Evolutionary conservation across 179 eudicot species (phyloP), one percentile per base, ranked within the genome.

Genomic region (Corrigiola litoralis): DNA sequence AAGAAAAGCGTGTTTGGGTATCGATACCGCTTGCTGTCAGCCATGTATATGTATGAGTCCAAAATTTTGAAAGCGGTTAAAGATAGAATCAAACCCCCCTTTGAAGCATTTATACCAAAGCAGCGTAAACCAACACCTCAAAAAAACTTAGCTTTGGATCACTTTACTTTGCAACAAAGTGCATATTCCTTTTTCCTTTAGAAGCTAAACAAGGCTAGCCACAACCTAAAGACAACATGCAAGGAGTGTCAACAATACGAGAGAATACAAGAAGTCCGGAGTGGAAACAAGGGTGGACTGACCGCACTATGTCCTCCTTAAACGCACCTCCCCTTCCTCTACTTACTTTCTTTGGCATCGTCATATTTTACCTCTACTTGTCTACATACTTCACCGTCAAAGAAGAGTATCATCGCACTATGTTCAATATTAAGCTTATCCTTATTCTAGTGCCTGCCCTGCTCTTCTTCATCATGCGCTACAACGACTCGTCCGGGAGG

Each of bases 251-350:
- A 27, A 23, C 20, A 51, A 28, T n/a, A 60, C 18, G 41, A 9
- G 27, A 42, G 23, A 44, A 40, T 17, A 75, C 67, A 40, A 60
- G 63, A 18, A 68, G 58, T 2, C 41, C 45, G 4, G 69, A 78
- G 41, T 51, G 71, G 74, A 76, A 41, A 40, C 65, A 64, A 54
- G 72, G 77, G 44, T 72, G 78, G 83, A 75, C 33, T n/a, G 58
- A 72, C 5, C 64, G 63, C 17, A 73, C 78, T 1, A 67, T 70
- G 20, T 62, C 70, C 0, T 77, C 82, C 48, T 38, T 77, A 21
- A 52, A 73, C 1, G 42, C 72, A 18, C 89, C 87, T 13, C 84
- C 85, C 3, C 18, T 72, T 23, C 78, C 81, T 4, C 57, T 85
- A 33, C 5, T 85, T 3, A 75, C 75, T 51, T 38, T 85, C 14